Evolutionary conservation across 768 basidiomycete species (phyloP).

Genomic region (Kwoniella sp.): DNA sequence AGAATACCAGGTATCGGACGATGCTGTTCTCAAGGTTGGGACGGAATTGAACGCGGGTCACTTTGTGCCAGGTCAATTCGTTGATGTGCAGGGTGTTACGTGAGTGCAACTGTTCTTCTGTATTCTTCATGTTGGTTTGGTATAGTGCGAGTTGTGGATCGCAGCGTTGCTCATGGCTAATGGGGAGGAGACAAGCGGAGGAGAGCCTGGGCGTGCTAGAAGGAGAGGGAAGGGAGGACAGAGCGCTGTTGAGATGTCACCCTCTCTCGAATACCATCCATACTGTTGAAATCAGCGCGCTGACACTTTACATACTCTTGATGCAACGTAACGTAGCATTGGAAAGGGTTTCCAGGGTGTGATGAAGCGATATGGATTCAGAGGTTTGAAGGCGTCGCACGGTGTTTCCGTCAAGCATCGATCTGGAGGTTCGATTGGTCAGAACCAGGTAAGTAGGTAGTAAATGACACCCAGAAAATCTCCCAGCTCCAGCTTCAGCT

Average conservation of each 20-base stretch:
- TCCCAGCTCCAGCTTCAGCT: no score
- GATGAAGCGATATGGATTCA: slow-evolving; percentile 96
- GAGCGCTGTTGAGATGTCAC: neutral
- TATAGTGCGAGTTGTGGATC: no score
- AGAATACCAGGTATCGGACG: slow-evolving; percentile 84
- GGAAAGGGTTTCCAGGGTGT: slow-evolving; percentile 96
- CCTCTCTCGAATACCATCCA: no score
- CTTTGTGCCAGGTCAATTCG: slow-evolving; percentile 95
- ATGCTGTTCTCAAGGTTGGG: slow-evolving; percentile 87
- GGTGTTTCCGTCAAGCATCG: slow-evolving; percentile 96
- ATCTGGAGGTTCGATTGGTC: slow-evolving; percentile 87
- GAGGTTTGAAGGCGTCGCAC: slow-evolving; percentile 87
- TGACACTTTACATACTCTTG: neutral
- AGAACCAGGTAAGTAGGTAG: slow-evolving; percentile 78
- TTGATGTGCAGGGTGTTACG: slow-evolving; percentile 89
- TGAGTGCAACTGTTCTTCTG: slow-evolving; percentile 61
- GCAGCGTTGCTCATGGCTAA: no score
- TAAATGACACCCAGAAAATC: no score
- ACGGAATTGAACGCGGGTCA: slow-evolving; percentile 87
- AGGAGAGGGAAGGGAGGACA: no score
- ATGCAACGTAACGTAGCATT: slow-evolving; percentile 61
- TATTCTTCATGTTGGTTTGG: no score
- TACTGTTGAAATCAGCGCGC: neutral
- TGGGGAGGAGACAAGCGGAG: no score
- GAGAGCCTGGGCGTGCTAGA: no score